Evolutionary conservation across 2,329 filamentous ascomycete genomes (phyloP), one percentile per base, ranked within the genome.

Genomic region (Arthrinium phaeospermum): DNA sequence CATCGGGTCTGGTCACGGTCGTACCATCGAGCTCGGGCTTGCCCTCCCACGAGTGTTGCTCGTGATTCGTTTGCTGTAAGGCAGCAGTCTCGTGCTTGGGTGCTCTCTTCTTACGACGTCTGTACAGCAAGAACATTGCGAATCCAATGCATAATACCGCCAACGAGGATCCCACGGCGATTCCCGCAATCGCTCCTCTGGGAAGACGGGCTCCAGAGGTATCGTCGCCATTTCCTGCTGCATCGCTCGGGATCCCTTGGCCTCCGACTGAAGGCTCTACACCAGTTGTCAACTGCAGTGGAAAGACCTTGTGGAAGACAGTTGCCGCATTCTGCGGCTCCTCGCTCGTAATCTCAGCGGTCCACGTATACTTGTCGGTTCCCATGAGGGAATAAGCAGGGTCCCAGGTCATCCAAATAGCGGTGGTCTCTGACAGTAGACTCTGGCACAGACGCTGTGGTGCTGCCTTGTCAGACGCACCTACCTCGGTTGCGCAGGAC

Each of bases 261-360:
- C 14, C 45, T 16, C 19, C 45, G 0, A 5, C 7, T 46, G 24
- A n/a, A 46, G 5, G 30, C 46, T 68, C 67, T 22, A 37, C 7
- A 10, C 34, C 34, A n/a, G 41, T 47, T 27, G 67, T 68, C 67
- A 68, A 47, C 22, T 68, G 70, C 34, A 71, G 37, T n/a, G 70
- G 70, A 30, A 71, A 68, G 47, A 71, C 64, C 47, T 71, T 71
- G 46, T 71, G 70, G 10, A 51, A 71, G 19, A 71, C 64, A 16
- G 47, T 67, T n/a, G 70, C 70, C 3, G 30, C 70, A 16, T 70
- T n/a, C 47, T 30, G 24, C 8, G 46, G 46, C 4, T 34, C 27
- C 57, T 24, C 64, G 64, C 64, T 44, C 16, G 70, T 51, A 4
- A 71, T n/a, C 6, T 7, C 41, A 4, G 47, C 61, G 30, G 24